These are phyloP conservation scores for Zelonia costaricensis DNA, from an alignment of 208 protist species.

Conservation along the genomic window DNA sequence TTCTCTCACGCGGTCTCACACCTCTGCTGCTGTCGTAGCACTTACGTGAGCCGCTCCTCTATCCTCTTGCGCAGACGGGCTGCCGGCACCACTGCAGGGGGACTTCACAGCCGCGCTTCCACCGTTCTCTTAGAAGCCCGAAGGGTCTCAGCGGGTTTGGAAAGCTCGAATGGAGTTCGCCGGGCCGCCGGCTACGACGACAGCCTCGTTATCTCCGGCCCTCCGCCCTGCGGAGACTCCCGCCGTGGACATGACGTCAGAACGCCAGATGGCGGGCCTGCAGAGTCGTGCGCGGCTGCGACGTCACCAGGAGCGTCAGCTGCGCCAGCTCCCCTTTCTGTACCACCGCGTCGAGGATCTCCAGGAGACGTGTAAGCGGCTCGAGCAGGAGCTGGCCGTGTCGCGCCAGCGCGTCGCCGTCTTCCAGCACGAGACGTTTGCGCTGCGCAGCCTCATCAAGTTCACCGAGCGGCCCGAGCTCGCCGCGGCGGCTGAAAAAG, in stretches of 20 bases:
- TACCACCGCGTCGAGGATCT: conserved; percentile 28
- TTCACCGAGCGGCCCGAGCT: conserved; percentile 40
- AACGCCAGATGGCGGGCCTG: background rate
- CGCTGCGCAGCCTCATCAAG: conserved; percentile 46
- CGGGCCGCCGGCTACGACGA: too few relatives aligned
- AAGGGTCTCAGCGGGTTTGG: too few relatives aligned
- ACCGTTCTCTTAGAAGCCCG: too few relatives aligned
- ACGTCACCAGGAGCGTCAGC: conserved; percentile 27
- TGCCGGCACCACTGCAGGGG: too few relatives aligned
- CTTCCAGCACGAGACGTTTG: conserved; percentile 44
- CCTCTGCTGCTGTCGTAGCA: too few relatives aligned
- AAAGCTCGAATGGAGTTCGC: too few relatives aligned
- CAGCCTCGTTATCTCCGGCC: too few relatives aligned
- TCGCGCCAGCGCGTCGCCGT: conserved; percentile 28
- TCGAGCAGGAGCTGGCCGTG: conserved; percentile 39
- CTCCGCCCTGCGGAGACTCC: too few relatives aligned
- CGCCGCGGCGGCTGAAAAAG: conserved; percentile 22
- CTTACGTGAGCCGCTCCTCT: too few relatives aligned
- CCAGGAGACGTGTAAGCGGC: conserved; percentile 21
- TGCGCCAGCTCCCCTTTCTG: conserved; percentile 35
- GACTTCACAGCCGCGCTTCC: too few relatives aligned
- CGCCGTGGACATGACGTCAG: background rate
- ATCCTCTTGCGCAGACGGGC: too few relatives aligned
- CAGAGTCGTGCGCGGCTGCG: conserved; percentile 11
- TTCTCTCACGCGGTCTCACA: too few relatives aligned